phyloP scores from a whole-genome alignment of 2,329 filamentous ascomycete species.

The Hymenoscyphus fraxineus region DNA sequence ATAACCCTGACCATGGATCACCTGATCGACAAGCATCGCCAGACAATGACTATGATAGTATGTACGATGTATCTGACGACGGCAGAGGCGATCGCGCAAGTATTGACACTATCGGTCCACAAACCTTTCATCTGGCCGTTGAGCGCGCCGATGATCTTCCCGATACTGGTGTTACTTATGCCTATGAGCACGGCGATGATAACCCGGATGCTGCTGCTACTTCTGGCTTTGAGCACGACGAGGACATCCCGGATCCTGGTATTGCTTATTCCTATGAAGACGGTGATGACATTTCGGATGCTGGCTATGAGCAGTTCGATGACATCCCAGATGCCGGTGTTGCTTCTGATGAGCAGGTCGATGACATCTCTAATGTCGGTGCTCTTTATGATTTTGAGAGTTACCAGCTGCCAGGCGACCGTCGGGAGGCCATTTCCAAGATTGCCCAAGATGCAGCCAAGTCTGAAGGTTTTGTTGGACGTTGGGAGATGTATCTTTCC shows the following conservation, averaged over 20 bases:
- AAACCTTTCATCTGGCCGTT: neutral
- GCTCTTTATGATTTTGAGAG: too few species aligned
- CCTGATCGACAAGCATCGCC: too few species aligned
- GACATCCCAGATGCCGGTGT: too few species aligned
- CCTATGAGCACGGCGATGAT: neutral
- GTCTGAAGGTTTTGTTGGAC: neutral
- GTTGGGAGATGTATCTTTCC: neutral
- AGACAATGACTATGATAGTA: too few species aligned
- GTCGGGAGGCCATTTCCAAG: neutral
- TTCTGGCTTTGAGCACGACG: neutral
- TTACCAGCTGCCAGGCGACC: neutral
- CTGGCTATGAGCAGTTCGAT: neutral
- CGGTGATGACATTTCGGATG: neutral
- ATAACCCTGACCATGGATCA: too few species aligned
- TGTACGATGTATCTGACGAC: neutral
- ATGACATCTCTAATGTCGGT: too few species aligned
- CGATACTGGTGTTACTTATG: too few species aligned
- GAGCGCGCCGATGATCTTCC: neutral
- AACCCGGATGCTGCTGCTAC: neutral
- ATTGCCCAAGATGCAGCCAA: neutral
- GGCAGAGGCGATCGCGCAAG: neutral
- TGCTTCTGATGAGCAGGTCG: neutral
- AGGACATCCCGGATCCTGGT: too few species aligned
- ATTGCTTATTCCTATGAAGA: too few species aligned
- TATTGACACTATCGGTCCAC: neutral